These are phyloP conservation scores for Auriscalpium orientale DNA, from an alignment of 768 basidiomycete genomes.

Conservation along the genomic window DNA sequence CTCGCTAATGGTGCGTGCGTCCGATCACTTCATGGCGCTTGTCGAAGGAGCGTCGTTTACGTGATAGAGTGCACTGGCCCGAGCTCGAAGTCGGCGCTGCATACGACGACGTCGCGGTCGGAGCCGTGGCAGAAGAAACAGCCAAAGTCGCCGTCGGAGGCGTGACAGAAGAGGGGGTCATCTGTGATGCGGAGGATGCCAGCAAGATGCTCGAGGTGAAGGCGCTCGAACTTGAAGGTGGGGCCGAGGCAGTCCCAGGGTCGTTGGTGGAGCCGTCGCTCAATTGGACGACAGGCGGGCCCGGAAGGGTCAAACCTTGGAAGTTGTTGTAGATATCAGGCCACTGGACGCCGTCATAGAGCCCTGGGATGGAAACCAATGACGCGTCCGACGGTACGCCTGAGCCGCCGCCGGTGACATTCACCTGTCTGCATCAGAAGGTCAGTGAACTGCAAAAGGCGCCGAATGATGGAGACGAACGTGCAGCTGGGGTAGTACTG, in stretches of 20 bases:
- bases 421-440: conserved; percentile 17
- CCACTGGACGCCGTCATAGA: conserved; percentile 19
- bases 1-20: too few relatives aligned
- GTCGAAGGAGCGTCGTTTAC: not conserved
- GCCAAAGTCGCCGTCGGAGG: not conserved
- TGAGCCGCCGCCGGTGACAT: conserved; percentile 20
- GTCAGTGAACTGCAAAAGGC: not conserved
- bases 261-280: not conserved
- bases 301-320: conserved; percentile 17
- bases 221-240: not conserved
- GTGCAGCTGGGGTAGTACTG: conserved; percentile 44
- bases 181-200: not conserved
- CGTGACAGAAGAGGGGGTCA: not conserved
- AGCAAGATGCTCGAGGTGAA: not conserved
- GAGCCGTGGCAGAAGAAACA: not conserved
- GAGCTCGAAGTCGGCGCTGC: not conserved
- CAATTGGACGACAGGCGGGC: conserved; percentile 13
- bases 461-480: conserved; percentile 25
- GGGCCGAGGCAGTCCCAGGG: not conserved
- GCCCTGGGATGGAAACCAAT: conserved; percentile 19
- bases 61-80: not conserved
- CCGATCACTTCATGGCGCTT: not conserved
- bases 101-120: not conserved
- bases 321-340: conserved; percentile 24
- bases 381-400: conserved; percentile 16